These are phyloP conservation scores for Mycothermus thermophilus DNA, from an alignment of 495 filamentous ascomycete genomes.

Conservation along the genomic window DNA sequence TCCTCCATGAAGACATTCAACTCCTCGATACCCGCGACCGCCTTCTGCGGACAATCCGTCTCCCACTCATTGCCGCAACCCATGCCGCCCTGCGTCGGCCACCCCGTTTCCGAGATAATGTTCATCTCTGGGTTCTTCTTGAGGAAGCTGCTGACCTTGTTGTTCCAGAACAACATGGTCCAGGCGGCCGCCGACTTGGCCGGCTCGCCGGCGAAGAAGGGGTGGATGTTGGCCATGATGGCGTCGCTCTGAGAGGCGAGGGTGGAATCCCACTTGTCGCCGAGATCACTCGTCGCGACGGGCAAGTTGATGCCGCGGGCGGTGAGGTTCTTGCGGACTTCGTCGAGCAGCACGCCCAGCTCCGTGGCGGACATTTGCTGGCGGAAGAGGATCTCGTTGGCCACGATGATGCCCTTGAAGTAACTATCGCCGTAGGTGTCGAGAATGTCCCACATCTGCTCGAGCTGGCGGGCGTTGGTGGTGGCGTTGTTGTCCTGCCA, in stretches of 20 bases:
- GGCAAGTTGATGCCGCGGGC: constrained; percentile 49
- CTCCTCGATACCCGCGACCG: constrained; percentile 66
- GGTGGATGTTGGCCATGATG: constrained; percentile 95
- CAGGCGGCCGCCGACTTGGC: constrained; percentile 58
- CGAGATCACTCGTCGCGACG: constrained; percentile 82
- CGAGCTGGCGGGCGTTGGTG: constrained; percentile 68
- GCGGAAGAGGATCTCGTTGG: constrained; percentile 87
- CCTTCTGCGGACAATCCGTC: constrained; percentile 42
- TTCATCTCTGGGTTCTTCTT: constrained; percentile 45
- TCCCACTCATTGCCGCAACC: constrained; percentile 47
- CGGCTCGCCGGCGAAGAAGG: constrained; percentile 79
- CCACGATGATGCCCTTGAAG: constrained; percentile 80
- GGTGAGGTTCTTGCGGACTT: constrained; percentile 60
- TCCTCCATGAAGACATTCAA: constrained; percentile 78
- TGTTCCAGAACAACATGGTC: constrained; percentile 80
- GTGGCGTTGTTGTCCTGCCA: constrained; percentile 81
- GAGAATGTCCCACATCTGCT: constrained; percentile 68
- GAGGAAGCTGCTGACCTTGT: constrained; percentile 40
- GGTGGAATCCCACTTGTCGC: constrained; percentile 65
- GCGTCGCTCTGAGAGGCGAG: constrained; percentile 61
- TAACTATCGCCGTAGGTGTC: constrained; percentile 47
- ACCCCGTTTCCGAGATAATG: constrained; percentile 82
- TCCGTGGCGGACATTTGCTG: constrained; percentile 50
- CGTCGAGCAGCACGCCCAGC: constrained; percentile 50
- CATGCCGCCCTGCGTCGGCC: constrained; percentile 77